Evolutionary conservation across 1,284 basidiomycete genomes (phyloP).

Genomic region (Grifola frondosa): DNA sequence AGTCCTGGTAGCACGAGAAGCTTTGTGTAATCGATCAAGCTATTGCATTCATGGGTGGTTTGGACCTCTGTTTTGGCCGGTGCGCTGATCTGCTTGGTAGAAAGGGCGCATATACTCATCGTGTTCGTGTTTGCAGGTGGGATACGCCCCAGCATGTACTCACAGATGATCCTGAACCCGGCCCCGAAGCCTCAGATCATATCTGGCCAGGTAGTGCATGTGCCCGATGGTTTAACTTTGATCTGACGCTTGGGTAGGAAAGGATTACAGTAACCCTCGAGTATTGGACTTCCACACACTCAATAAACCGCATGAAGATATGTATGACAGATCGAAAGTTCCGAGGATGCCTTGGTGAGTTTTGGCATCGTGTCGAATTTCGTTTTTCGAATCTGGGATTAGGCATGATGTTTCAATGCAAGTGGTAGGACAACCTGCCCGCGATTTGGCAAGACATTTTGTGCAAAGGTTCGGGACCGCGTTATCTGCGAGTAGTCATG

Average conservation of each 20-base stretch:
- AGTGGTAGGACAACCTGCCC: conserved; percentile 93
- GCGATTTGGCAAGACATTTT: conserved; percentile 95
- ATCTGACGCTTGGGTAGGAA: conserved; percentile 47
- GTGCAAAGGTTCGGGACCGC: conserved; percentile 86
- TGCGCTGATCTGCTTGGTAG: conserved; percentile 24
- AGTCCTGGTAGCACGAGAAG: conserved; percentile 86
- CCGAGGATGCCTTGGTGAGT: conserved; percentile 95
- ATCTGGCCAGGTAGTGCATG: conserved; percentile 84
- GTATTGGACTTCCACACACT: conserved; percentile 87
- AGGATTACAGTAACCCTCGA: conserved; percentile 93
- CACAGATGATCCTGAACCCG: conserved; percentile 75
- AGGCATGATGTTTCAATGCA: conserved; percentile 98
- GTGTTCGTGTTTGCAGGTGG: conserved; percentile 67
- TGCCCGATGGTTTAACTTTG: too few species aligned
- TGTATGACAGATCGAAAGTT: conserved; percentile 87
- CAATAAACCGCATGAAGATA: conserved; percentile 90
- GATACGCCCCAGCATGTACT: conserved; percentile 95
- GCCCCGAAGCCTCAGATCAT: conserved; percentile 53
- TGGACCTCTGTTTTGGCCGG: conserved; percentile 92
- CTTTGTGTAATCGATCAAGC: conserved; percentile 96
- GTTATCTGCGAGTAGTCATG: too few species aligned
- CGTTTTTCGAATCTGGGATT: not conserved
- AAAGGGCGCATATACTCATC: not conserved
- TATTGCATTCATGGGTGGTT: conserved; percentile 97
- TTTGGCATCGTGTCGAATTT: too few species aligned